Conservation (phyloP, 202 grass and related monocot genomes). For the Saccharum hybrid region DNA sequence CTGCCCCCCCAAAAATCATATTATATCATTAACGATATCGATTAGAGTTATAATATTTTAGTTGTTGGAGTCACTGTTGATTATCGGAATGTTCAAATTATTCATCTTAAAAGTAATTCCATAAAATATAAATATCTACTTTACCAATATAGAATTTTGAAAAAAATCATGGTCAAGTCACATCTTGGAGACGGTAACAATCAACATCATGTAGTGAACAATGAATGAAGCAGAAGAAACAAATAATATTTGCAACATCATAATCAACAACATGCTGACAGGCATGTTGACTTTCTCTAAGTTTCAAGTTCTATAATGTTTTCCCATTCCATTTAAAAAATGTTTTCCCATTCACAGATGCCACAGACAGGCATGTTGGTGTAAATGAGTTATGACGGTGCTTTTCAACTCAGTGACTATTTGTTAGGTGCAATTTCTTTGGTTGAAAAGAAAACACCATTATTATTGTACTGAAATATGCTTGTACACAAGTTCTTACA, state of each 20-base stretch:
- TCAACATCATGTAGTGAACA: background rate
- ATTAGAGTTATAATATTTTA: constrained; percentile 18
- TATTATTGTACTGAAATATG: constrained; percentile 23
- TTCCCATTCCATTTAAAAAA: background rate
- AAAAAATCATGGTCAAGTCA: background rate
- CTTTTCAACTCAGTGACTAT: constrained; percentile 11
- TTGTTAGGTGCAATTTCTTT: background rate
- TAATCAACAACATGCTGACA: background rate
- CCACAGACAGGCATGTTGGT: background rate
- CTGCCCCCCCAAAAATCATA: constrained; percentile 45
- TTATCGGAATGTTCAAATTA: background rate
- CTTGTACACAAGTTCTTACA: constrained; percentile 62
- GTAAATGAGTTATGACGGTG: background rate
- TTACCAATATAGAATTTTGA: background rate
- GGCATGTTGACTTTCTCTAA: background rate
- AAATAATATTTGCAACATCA: constrained; percentile 5
- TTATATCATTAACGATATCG: constrained; percentile 26
- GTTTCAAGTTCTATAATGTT: background rate
- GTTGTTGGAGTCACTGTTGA: constrained; percentile 1
- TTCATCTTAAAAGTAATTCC: constrained; percentile 6
- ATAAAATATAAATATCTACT: background rate
- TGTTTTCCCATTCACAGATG: background rate
- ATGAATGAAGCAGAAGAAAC: background rate
- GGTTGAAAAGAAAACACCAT: background rate
- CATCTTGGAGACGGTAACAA: background rate